Evolutionary conservation across 495 filamentous ascomycete genomes (phyloP).

Genomic region (Lichina pygmaea): DNA sequence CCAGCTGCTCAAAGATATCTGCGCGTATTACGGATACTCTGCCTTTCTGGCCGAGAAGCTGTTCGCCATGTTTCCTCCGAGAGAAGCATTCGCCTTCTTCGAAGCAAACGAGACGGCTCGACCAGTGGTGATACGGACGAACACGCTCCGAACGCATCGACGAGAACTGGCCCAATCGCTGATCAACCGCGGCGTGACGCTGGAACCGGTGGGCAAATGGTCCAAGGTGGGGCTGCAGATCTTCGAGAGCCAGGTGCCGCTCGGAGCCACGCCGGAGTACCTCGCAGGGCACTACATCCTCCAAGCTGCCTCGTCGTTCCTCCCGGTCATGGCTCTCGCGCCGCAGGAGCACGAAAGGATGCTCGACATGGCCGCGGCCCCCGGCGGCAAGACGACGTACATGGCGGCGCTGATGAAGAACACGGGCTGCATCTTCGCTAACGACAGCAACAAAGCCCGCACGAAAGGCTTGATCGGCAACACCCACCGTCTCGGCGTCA

Average conservation of each 20-base stretch:
- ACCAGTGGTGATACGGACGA: constrained; percentile 74
- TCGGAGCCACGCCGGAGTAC: constrained; percentile 96
- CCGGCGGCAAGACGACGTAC: constrained; percentile 92
- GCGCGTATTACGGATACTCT: constrained; percentile 79
- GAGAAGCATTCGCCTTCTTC: constrained; percentile 94
- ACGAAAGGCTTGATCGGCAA: constrained; percentile 95
- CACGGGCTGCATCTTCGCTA: constrained; percentile 85
- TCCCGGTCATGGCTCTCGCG: constrained; percentile 89
- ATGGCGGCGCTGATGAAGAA: constrained; percentile 96
- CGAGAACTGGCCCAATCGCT: constrained; percentile 77
- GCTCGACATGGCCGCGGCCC: constrained; percentile 90
- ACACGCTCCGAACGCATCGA: constrained; percentile 79
- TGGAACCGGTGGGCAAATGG: constrained; percentile 96
- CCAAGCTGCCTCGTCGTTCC: constrained; percentile 87
- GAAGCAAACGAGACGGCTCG: constrained; percentile 88
- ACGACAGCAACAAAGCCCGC: constrained; percentile 81
- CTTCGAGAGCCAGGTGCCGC: constrained; percentile 76
- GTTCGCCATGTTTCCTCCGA: constrained; percentile 68
- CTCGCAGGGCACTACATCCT: constrained; percentile 93
- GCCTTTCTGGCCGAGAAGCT: constrained; percentile 66
- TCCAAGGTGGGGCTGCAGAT: constrained; percentile 91
- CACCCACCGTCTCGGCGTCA: constrained; percentile 78
- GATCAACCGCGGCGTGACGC: constrained; percentile 88
- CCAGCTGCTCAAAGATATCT: constrained; percentile 74
- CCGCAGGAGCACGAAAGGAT: constrained; percentile 81